These are phyloP conservation scores for Podosphaera leucotricha DNA, from an alignment of 2,329 filamentous ascomycete genomes.

Conservation along the genomic window DNA sequence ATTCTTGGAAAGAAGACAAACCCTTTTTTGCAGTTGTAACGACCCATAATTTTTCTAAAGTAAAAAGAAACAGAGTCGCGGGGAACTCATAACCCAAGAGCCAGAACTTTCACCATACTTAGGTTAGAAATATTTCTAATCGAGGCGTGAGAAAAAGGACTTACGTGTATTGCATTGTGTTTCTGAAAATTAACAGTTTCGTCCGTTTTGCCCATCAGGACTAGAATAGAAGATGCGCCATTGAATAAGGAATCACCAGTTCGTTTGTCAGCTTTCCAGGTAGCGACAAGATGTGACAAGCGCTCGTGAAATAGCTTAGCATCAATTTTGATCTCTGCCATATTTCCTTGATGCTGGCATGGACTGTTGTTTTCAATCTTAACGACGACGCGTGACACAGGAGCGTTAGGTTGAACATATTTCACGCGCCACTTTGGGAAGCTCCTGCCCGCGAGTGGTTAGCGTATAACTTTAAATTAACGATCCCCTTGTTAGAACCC, in stretches of 20 bases:
- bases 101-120: conserved; percentile 49
- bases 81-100: conserved; percentile 96
- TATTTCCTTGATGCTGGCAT: conserved; percentile 4
- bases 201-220: conserved; percentile 88
- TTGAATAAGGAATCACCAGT: conserved; percentile 64
- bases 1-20: conserved; percentile 16
- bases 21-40: conserved; percentile 96
- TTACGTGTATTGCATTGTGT: conserved; percentile 86
- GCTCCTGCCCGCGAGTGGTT: neutral
- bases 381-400: neutral
- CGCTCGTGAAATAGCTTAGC: conserved; percentile 84
- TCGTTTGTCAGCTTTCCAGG: conserved; percentile 94
- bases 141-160: conserved; percentile 16
- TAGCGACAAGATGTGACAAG: conserved; percentile 59
- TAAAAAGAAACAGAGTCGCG: conserved; percentile 82
- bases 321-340: conserved; percentile 82
- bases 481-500: neutral
- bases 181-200: conserved; percentile 76
- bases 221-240: conserved; percentile 64
- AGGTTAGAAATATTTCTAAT: conserved; percentile 1
- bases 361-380: neutral
- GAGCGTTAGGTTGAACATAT: neutral
- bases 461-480: neutral
- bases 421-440: neutral
- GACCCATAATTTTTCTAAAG: conserved; percentile 66